Percentiles rank a stretch among this genome's conserved stretches.
phyloP scores from a whole-genome alignment of 208 protist species.

The Naegleria lovaniensis region DNA sequence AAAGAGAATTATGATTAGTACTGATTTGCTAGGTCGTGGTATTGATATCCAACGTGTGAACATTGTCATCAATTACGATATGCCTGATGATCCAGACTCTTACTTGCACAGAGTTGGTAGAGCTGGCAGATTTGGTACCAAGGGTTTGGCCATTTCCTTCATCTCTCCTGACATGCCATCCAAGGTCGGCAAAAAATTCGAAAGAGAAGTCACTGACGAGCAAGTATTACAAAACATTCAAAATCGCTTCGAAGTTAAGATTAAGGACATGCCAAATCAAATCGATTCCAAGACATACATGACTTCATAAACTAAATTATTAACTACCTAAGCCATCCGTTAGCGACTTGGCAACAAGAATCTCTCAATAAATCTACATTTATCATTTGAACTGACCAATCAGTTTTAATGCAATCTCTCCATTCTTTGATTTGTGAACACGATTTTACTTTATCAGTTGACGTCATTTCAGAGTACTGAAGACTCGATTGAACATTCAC shows the following conservation, averaged over 20 bases:
- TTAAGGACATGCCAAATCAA: not conserved
- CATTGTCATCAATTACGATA: slow-evolving; percentile 99
- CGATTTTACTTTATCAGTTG: no score
- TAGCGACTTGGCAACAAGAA: not conserved
- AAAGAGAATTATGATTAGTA: slow-evolving; percentile 95
- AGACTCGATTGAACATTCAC: no score
- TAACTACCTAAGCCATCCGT: not conserved
- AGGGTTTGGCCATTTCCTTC: slow-evolving; percentile 98
- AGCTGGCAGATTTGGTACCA: slow-evolving; percentile 95
- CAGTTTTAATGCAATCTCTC: not conserved
- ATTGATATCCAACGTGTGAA: slow-evolving; percentile 99
- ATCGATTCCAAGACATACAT: slow-evolving; percentile 2
- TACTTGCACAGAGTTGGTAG: slow-evolving; percentile 96
- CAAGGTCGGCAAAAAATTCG: not conserved
- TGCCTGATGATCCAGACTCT: slow-evolving; percentile 89
- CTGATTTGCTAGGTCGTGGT: slow-evolving; percentile 98
- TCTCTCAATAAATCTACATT: not conserved
- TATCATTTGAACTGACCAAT: not conserved
- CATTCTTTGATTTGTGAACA: not conserved
- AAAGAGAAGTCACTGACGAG: not conserved
- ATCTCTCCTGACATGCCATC: slow-evolving; percentile 66
- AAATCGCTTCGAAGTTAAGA: slow-evolving; percentile 5
- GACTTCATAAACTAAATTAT: not conserved
- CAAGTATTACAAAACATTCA: not conserved
- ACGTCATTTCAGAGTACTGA: no score